Conservation (phyloP, 805 yeast species). For the Jamesozyma piceae region DNA sequence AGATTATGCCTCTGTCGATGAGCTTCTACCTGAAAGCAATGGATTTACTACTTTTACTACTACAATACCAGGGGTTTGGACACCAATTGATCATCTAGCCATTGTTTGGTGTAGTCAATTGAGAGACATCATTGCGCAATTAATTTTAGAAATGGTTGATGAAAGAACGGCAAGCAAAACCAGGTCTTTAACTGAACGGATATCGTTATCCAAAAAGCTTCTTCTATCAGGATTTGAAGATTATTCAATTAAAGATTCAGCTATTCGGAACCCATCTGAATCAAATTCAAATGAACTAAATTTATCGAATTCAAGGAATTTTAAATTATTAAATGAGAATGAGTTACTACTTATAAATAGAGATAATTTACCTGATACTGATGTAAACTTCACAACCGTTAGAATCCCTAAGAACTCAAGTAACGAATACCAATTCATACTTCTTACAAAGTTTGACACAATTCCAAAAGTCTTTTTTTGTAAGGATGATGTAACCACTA, state of each 20-base stretch:
- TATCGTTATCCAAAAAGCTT: slow-evolving; percentile 42
- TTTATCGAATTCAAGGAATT: slow-evolving; percentile 1
- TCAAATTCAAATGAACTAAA: background rate
- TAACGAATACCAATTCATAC: slow-evolving; percentile 6
- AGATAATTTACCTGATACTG: background rate
- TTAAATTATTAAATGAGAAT: background rate
- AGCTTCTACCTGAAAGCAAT: slow-evolving; percentile 59
- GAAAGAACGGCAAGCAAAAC: slow-evolving; percentile 40
- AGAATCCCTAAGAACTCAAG: slow-evolving; percentile 4
- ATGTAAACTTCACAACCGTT: background rate
- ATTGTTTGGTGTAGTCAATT: slow-evolving; percentile 94
- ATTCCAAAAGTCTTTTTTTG: slow-evolving; percentile 11
- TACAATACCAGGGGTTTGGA: slow-evolving; percentile 86
- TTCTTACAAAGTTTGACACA: slow-evolving; percentile 13
- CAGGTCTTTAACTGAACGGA: slow-evolving; percentile 42
- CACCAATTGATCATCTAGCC: slow-evolving; percentile 89
- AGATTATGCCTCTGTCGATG: slow-evolving; percentile 71
- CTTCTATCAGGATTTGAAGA: slow-evolving; percentile 52
- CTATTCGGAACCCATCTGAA: background rate
- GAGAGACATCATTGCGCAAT: slow-evolving; percentile 49
- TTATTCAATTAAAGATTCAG: slow-evolving; percentile 12
- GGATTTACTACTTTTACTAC: slow-evolving; percentile 80
- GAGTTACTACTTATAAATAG: slow-evolving; percentile 1
- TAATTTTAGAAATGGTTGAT: slow-evolving; percentile 55
- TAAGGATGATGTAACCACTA: slow-evolving; percentile 4